phyloP scores from a whole-genome alignment of 805 yeast genomes.

The Jamesozyma piceae region DNA sequence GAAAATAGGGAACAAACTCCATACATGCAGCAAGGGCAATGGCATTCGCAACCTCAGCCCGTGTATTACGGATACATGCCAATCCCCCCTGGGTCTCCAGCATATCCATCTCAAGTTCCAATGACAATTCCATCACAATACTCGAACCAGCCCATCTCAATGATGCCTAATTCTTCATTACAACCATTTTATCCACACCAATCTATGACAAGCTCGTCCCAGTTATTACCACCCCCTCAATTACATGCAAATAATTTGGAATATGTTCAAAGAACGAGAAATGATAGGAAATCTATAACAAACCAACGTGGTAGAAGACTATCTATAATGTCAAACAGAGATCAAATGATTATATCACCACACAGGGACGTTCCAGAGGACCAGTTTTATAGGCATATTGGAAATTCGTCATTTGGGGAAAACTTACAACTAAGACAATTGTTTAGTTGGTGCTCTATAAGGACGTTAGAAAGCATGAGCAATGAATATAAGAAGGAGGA shows the following conservation, averaged over 20 bases:
- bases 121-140: conserved; percentile 10
- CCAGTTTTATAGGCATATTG: conserved; percentile 28
- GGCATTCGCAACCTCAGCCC: conserved; percentile 13
- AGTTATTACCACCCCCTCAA: conserved; percentile 23
- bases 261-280: conserved; percentile 7
- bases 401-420: conserved; percentile 22
- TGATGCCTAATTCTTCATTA: conserved; percentile 21
- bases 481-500: conserved; percentile 2
- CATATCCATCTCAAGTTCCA: conserved; percentile 9
- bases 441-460: conserved; percentile 27
- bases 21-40: background rate
- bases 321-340: conserved; percentile 22
- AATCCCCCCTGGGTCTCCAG: conserved; percentile 16
- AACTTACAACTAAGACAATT: conserved; percentile 25
- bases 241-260: conserved; percentile 15
- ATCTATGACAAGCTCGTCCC: conserved; percentile 8
- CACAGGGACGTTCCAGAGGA: conserved; percentile 27
- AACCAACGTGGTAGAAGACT: conserved; percentile 26
- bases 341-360: conserved; percentile 23
- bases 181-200: conserved; percentile 22
- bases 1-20: background rate
- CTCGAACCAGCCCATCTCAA: conserved; percentile 12
- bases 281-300: conserved; percentile 17
- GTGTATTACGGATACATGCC: conserved; percentile 15
- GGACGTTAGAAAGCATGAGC: conserved; percentile 17